phyloP scores from a whole-genome alignment of 345 rosid species.

The Acer saccharum region DNA sequence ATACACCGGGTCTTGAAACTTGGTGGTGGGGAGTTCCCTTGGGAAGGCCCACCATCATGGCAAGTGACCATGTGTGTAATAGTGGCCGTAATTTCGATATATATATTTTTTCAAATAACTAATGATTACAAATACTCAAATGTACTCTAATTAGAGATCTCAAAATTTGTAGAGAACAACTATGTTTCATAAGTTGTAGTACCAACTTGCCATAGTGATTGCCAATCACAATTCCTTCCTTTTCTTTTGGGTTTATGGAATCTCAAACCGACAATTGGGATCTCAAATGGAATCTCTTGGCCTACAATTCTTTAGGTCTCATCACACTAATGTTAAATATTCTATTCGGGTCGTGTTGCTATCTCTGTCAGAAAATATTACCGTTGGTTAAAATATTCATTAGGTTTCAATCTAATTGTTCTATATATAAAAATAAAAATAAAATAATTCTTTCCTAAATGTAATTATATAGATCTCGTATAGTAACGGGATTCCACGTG shows the following conservation, averaged over 20 bases:
- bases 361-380: no score
- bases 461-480: no score
- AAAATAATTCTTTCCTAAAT: no score
- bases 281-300: constrained; percentile 3
- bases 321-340: not conserved
- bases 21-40: no score
- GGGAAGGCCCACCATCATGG: no score
- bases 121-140: not conserved
- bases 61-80: no score
- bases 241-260: not conserved
- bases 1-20: no score
- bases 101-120: not conserved
- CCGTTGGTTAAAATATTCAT: no score
- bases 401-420: no score
- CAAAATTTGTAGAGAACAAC: not conserved
- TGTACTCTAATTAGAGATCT: not conserved
- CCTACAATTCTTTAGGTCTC: not conserved
- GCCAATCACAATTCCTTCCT: not conserved
- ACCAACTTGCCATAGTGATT: not conserved
- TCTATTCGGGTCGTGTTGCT: not conserved
- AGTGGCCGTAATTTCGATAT: not conserved
- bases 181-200: not conserved
- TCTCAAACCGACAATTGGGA: constrained; percentile 7
- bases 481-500: no score
- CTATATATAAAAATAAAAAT: no score